phyloP scores from a whole-genome alignment of 768 basidiomycete genomes.

The Cystobasidium ongulense region DNA sequence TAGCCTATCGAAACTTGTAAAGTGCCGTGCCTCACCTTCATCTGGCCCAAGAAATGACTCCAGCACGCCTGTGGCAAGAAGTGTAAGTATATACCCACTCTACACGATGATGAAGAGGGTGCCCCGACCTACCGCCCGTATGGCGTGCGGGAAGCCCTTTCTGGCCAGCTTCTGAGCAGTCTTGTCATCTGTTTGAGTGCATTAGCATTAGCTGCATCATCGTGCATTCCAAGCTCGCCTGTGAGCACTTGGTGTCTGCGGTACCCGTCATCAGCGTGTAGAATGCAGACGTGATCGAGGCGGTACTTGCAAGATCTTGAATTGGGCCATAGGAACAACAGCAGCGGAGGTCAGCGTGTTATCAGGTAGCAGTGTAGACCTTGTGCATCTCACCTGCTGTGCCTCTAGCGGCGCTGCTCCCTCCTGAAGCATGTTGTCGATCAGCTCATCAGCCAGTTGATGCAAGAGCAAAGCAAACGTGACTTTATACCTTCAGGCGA shows the following conservation, averaged over 20 bases:
- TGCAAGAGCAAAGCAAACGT: neutral
- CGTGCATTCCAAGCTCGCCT: neutral
- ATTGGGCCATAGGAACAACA: neutral
- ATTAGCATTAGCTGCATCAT: neutral
- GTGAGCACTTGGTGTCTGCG: neutral
- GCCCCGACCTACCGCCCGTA: neutral
- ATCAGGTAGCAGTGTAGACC: too few relatives aligned
- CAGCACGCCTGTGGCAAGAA: neutral
- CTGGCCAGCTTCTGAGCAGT: neutral
- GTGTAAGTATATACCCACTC: neutral
- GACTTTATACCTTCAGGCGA: neutral
- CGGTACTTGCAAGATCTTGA: neutral
- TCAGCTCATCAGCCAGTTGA: too few relatives aligned
- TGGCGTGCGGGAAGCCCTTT: neutral
- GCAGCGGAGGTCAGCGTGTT: neutral
- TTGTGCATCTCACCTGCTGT: neutral
- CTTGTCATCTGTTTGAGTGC: neutral
- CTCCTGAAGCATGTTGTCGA: too few relatives aligned
- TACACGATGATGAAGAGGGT: neutral
- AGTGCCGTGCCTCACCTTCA: neutral
- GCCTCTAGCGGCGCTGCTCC: neutral
- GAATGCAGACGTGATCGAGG: neutral
- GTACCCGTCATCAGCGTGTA: neutral
- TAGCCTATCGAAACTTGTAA: too few relatives aligned
- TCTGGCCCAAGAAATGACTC: neutral